Base-by-base conservation (phyloP, 1,139 yeast genomes). In the Zhuliangozyma blackwelliae region DNA sequence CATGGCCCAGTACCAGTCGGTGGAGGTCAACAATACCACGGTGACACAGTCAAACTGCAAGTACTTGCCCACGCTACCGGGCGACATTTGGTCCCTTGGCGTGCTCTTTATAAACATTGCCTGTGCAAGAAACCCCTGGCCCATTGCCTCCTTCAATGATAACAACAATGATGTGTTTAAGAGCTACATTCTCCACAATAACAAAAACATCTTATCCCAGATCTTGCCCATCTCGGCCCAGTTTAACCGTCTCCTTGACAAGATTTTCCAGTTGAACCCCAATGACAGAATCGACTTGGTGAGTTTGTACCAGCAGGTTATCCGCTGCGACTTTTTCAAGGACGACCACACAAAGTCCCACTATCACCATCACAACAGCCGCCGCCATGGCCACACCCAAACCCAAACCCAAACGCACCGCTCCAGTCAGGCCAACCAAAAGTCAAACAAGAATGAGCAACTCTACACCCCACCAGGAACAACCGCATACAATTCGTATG, bases 81-180 rank as follows among this genome's bases (percentile, higher is more conserved):
- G 92, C 35, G 97, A 89, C 55, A 75, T 87, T 22, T 89, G 97
- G 97, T 84, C 95, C 1, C 64, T 89, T 37, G 95, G 94, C 3
- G 82, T 89, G 23, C 79, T 89, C 27, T 66, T 89, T 40, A 78
- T 89, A 44, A 89, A 89, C 54, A 68, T 89, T 36, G 73, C 87
- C 10, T 86, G 95, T 50, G 81, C 88, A 32, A 74, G 96, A 55
- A 89, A 89, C 53, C 96, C 97, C 13, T 89, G 97, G 97, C 77
- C 88, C 38, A 78, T 82, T 47, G 96, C 96, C 5, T 74, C 83
- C 36, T 62, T 76, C 28, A 57, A 59, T 6, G 75, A 75, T 32
- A 59, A 64, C 25, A 75, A 79, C 49, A 69, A 73, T 10, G 59
- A 60, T 13, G 76, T 84, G 12, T 69, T 87, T 45, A 61, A 66